Evolutionary conservation across 441 rosid genomes (phyloP), one percentile per base, ranked within the genome.

Genomic region (Omphalea diandra): DNA sequence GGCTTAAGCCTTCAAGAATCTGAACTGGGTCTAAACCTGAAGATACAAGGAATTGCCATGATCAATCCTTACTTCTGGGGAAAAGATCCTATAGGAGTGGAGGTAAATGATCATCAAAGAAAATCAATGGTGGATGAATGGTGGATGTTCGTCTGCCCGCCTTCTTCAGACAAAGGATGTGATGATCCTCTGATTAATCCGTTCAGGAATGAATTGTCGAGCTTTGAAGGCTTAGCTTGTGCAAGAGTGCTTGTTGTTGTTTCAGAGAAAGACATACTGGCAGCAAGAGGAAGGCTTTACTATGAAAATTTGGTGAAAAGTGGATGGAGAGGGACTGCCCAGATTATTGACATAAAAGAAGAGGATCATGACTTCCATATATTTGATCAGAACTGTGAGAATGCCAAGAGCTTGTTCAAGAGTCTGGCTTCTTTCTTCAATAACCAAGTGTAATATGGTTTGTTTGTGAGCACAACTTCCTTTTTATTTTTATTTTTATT

Each of bases 151-250:
- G 90, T 85, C 41, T 87, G 93, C n/a, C 85, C 87, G 4, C 83
- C 93, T 0, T 53, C 57, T 0, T 53, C 58, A 11, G 80, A 78
- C 2, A 83, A 82, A 65, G 96, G 93, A 26, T 76, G 83, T 33
- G 97, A 92, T 52, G 93, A 89, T 66, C 90, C 89, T 35, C 65
- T 83, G 43, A 90, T 92, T 46, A 90, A 90, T 70, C 96, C 97
- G 33, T 84, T 88, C 32, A 50, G 53, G 3, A 85, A 82, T 1
- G 91, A 81, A 54, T 75, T 86, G 0, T 81, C 81, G 8, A 76
- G 76, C 22, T 18, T 84, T 22, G 70, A 69, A 1, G 81, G 58
- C 49, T 61, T 92, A 74, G 88, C 72, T 2, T 88, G 93, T 66
- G 82, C 79, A 36, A 75, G 76, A 44, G 77, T 87, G 70, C 35